phyloP scores from a whole-genome alignment of 2,329 filamentous ascomycete species.

The Aaosphaeria pasadenensis region DNA sequence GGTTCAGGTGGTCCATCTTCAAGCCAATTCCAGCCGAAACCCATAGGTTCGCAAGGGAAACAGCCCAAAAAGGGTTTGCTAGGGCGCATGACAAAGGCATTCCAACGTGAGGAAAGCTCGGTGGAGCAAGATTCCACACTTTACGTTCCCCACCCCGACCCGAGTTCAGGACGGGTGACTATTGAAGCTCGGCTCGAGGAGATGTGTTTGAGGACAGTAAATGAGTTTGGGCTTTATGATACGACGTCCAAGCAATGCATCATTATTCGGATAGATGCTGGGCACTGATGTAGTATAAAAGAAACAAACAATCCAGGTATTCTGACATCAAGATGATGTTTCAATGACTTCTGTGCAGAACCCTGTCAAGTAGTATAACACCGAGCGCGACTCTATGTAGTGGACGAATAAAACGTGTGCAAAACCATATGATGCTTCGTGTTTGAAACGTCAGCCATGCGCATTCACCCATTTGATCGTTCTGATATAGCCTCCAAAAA shows the following conservation, averaged over 20 bases:
- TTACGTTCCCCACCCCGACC: constrained; percentile 9
- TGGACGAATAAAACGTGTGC: too few relatives aligned
- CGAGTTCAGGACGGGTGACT: constrained; percentile 13
- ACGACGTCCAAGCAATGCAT: constrained; percentile 34
- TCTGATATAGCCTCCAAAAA: too few relatives aligned
- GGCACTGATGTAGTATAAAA: constrained; percentile 16
- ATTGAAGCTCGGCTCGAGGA: constrained; percentile 29
- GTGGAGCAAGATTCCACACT: constrained; percentile 18
- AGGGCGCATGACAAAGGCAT: constrained; percentile 18
- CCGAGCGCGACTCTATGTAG: too few relatives aligned
- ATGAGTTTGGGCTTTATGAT: constrained; percentile 35
- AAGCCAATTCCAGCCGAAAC: constrained; percentile 1
- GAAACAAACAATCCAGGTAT: too few relatives aligned
- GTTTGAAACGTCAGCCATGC: too few relatives aligned
- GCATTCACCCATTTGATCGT: too few relatives aligned
- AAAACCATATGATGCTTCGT: too few relatives aligned
- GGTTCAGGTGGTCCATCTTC: constrained; percentile 8
- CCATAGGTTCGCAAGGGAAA: constrained; percentile 2
- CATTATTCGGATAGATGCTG: constrained; percentile 27
- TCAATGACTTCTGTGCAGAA: too few relatives aligned
- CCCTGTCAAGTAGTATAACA: too few relatives aligned
- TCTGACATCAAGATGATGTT: too few relatives aligned
- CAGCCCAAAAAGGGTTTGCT: constrained; percentile 16
- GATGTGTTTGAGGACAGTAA: constrained; percentile 30
- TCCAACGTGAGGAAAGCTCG: constrained; percentile 16